phyloP scores from a whole-genome alignment of 225 moss, liverwort and hornwort species.

The Bryoerythrophyllum caledonicum region DNA sequence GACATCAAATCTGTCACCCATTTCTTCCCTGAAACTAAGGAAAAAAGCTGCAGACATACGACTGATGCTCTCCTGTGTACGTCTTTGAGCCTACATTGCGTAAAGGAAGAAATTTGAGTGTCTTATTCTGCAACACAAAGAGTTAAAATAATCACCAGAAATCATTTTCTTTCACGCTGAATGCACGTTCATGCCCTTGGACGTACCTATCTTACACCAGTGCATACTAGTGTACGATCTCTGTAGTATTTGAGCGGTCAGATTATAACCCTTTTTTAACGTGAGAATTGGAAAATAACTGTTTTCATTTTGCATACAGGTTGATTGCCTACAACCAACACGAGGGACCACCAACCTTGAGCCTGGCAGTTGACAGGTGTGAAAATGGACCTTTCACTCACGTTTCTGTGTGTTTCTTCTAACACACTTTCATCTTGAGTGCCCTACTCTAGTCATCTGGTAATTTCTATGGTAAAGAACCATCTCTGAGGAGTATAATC shows the following conservation, averaged over 20 bases:
- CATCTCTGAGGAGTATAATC: neutral
- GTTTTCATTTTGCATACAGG: constrained; percentile 2
- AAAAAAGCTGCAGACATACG: neutral
- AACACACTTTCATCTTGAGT: no score
- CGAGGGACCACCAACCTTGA: constrained; percentile 5
- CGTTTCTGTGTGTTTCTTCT: neutral
- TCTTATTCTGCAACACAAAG: neutral
- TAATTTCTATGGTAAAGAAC: neutral
- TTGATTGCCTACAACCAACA: constrained; percentile 1
- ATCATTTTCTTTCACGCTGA: neutral
- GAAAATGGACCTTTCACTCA: neutral
- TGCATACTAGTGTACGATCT: neutral
- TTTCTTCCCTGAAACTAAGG: neutral
- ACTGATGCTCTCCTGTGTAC: neutral
- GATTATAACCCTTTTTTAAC: neutral
- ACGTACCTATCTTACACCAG: neutral
- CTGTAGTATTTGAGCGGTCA: neutral
- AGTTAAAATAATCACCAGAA: neutral
- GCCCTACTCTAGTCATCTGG: neutral
- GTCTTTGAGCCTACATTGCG: constrained; percentile 14
- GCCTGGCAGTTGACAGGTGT: constrained; percentile 5
- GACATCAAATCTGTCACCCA: neutral
- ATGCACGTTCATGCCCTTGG: neutral
- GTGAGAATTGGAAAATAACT: neutral
- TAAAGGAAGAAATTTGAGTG: constrained; percentile 1